A percentile compares a stretch with the other conserved stretches of the same genome.
Conservation (phyloP, 2,329 filamentous ascomycete genomes). For the Ophiostoma ulmi region DNA sequence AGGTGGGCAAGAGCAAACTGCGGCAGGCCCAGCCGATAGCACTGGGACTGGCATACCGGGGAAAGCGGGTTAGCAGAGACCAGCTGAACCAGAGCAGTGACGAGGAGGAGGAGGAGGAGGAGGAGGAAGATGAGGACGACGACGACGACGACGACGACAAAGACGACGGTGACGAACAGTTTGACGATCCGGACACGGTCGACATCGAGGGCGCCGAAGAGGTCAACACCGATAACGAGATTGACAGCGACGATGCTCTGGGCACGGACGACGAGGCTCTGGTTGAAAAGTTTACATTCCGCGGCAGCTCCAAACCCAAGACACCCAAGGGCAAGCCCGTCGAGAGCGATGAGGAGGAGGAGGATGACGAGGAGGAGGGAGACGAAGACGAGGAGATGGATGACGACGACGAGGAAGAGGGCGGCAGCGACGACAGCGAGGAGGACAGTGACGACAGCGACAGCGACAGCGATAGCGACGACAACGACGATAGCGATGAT, state of each 20-base stretch:
- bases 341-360: slow-evolving; percentile 30
- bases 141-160: slow-evolving; percentile 35
- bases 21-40: slow-evolving; percentile 63
- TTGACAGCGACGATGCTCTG: slow-evolving; percentile 65
- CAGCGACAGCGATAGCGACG: slow-evolving; percentile 31
- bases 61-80: slow-evolving; percentile 66
- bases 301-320: slow-evolving; percentile 52
- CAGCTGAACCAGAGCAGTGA: slow-evolving; percentile 51
- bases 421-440: slow-evolving; percentile 42
- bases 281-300: slow-evolving; percentile 67
- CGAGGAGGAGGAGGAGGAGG: slow-evolving; percentile 45
- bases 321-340: slow-evolving; percentile 36
- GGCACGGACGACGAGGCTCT: slow-evolving; percentile 78
- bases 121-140: slow-evolving; percentile 49
- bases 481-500: slow-evolving; percentile 33
- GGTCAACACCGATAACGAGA: slow-evolving; percentile 55
- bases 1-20: slow-evolving; percentile 78
- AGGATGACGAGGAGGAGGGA: slow-evolving; percentile 32
- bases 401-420: slow-evolving; percentile 34
- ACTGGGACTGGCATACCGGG: slow-evolving; percentile 75
- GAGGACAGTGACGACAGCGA: slow-evolving; percentile 40
- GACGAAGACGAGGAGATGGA: slow-evolving; percentile 29
- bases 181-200: slow-evolving; percentile 52
- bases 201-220: slow-evolving; percentile 49
- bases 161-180: too few relatives aligned